Evolutionary conservation across 306 rosid genomes (phyloP), one percentile per base, ranked within the genome.

Genomic region (Elaeagnus macrophylla): DNA sequence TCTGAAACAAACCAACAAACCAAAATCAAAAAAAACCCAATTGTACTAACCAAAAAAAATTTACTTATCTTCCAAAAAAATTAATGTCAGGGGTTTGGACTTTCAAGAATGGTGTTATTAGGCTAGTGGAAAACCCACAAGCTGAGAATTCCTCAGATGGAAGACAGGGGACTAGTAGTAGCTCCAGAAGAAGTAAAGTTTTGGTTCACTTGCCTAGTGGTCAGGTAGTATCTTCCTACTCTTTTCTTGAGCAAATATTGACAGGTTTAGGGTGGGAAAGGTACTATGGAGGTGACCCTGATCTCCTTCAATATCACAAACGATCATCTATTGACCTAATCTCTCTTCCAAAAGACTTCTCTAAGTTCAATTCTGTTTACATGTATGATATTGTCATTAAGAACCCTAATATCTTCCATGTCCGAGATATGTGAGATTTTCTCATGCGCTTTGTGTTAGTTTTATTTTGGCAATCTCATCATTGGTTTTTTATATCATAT

Each of bases 361-460:
- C 77, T 64, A 82, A 69, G 77, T 93, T 93, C 84, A 79, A 67
- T 80, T 82, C 99, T 41, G 50, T 93, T 78, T 8, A 93, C 25
- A 93, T 93, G 99, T 93, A 82, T 57, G 99, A 93, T 52, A 82
- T 93, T 3, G 99, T 84, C 71, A 11, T 93, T 60, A 93, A 93
- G 66, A 80, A 66, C 52, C 96, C 96, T 15, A 82, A 84, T 66
- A 56, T 81, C 77, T 93, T 93, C 85, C 99, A 80, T 18, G 99
- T 93, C 39, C 54, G 94, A 51, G 99, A 90, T 50, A 64, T 65
- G 62, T 88, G 44, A 58, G 46, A 20, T 20, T 20, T 20, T 20
- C 32, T 20, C 32, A 20, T 20, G 32, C 32, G 3, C 32, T 20
- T 20, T 20, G 3, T 20, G 32, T 20, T 20, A 1, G 32, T 20